These are phyloP conservation scores for Penicillium pancosmium DNA, from an alignment of 495 filamentous ascomycete genomes.

Conservation along the genomic window DNA sequence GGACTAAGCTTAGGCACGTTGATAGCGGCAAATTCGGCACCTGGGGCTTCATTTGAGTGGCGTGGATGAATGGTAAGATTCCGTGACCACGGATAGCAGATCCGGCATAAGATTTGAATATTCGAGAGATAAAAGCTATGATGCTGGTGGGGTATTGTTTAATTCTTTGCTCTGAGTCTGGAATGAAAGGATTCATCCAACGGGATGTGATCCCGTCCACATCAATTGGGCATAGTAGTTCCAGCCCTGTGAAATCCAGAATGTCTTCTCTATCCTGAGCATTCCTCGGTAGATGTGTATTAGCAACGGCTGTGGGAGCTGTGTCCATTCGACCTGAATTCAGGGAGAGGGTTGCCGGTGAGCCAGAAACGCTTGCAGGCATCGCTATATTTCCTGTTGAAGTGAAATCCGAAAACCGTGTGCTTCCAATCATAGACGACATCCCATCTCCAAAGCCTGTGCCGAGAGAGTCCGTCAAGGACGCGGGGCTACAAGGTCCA, in stretches of 20 bases:
- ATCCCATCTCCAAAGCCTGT: neutral
- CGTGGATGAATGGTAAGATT: slow-evolving; percentile 45
- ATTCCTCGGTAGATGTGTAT: neutral
- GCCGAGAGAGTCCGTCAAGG: neutral
- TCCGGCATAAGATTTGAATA: slow-evolving; percentile 46
- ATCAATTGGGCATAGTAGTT: slow-evolving; percentile 47
- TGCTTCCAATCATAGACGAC: neutral
- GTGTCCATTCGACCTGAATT: neutral
- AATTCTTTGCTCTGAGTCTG: slow-evolving; percentile 36
- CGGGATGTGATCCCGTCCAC: slow-evolving; percentile 48
- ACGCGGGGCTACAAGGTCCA: neutral
- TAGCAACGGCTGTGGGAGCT: neutral
- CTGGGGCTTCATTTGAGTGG: slow-evolving; percentile 29
- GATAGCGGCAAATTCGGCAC: slow-evolving; percentile 33
- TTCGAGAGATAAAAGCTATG: slow-evolving; percentile 40
- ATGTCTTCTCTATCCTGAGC: neutral
- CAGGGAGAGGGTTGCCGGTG: neutral
- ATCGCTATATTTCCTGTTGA: neutral
- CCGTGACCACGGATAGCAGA: slow-evolving; percentile 39
- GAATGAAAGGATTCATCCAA: slow-evolving; percentile 49
- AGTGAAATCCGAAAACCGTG: neutral
- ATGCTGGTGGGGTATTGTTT: slow-evolving; percentile 41
- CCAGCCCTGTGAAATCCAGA: slow-evolving; percentile 27
- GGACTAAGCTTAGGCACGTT: slow-evolving; percentile 47
- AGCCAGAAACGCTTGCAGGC: neutral